Percentiles rank a stretch among this genome's conserved stretches.
Conservation (phyloP, 768 basidiomycete species). For the Coprinopsis marcescibilis region DNA sequence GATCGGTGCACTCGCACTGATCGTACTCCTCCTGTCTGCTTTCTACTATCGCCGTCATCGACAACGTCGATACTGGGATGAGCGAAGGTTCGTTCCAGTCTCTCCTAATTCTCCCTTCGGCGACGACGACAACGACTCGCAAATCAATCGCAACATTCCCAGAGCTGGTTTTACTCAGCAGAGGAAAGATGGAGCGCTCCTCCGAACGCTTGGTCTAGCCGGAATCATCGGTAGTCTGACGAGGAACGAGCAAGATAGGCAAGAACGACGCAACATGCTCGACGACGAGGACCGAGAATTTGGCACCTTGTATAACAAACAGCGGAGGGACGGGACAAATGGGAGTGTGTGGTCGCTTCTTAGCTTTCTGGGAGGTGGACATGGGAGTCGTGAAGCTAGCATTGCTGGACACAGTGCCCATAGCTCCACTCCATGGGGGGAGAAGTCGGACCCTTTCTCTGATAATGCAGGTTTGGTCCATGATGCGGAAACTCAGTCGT, state of each 20-base stretch:
- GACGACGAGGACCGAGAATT: slow-evolving; percentile 71
- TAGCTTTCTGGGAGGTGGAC: slow-evolving; percentile 35
- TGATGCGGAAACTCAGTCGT: slow-evolving; percentile 27
- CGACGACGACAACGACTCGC: slow-evolving; percentile 23
- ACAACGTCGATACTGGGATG: slow-evolving; percentile 26
- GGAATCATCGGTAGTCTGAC: slow-evolving; percentile 28
- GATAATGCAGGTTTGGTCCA: slow-evolving; percentile 29
- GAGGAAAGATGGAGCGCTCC: slow-evolving; percentile 15
- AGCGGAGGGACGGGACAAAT: slow-evolving; percentile 33
- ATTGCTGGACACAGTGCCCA: slow-evolving; percentile 19
- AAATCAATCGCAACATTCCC: slow-evolving; percentile 7
- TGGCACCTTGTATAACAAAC: slow-evolving; percentile 31
- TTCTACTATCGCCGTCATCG: slow-evolving; percentile 45
- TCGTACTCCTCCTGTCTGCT: slow-evolving; percentile 34
- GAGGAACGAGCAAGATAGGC: slow-evolving; percentile 19
- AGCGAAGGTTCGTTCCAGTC: slow-evolving; percentile 25
- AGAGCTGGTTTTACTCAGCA: slow-evolving; percentile 9
- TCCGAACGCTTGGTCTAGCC: slow-evolving; percentile 25
- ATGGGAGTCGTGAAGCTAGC: slow-evolving; percentile 37
- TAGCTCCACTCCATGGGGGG: slow-evolving; percentile 29
- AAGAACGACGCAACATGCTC: slow-evolving; percentile 61
- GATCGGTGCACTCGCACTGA: slow-evolving; percentile 54
- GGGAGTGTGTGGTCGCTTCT: slow-evolving; percentile 53
- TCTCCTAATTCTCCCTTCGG: slow-evolving; percentile 20
- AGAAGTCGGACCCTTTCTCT: slow-evolving; percentile 48